These are phyloP conservation scores for Paraconiothyrium brasiliense DNA, from an alignment of 2,329 filamentous ascomycete species.

Conservation along the genomic window DNA sequence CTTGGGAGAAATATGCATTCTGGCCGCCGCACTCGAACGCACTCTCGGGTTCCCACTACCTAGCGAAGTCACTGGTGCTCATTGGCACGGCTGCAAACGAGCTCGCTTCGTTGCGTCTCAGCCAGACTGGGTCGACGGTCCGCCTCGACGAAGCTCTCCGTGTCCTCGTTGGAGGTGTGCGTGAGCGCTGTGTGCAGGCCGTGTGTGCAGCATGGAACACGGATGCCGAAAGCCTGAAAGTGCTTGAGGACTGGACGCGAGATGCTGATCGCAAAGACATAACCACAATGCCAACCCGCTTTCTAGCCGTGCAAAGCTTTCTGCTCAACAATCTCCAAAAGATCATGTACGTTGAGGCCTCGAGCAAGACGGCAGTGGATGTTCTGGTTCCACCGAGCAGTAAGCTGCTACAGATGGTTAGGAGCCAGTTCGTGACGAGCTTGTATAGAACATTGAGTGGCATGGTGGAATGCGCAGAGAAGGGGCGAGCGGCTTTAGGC, in stretches of 20 bases:
- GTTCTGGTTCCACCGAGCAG: slow-evolving; percentile 86
- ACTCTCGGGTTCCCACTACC: slow-evolving; percentile 88
- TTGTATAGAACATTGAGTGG: slow-evolving; percentile 93
- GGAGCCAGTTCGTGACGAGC: slow-evolving; percentile 90
- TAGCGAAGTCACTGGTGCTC: slow-evolving; percentile 81
- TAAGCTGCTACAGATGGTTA: slow-evolving; percentile 89
- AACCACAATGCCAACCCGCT: slow-evolving; percentile 88
- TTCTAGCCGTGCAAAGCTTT: slow-evolving; percentile 84
- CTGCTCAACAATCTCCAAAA: slow-evolving; percentile 90
- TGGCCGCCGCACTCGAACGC: slow-evolving; percentile 96
- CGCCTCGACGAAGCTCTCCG: slow-evolving; percentile 73
- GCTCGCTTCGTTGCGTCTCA: slow-evolving; percentile 77
- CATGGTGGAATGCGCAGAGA: slow-evolving; percentile 96
- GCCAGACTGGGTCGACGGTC: slow-evolving; percentile 65
- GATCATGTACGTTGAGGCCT: slow-evolving; percentile 91
- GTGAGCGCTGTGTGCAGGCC: slow-evolving; percentile 86
- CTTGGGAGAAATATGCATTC: slow-evolving; percentile 94
- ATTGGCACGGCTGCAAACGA: slow-evolving; percentile 89
- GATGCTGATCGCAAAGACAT: slow-evolving; percentile 83
- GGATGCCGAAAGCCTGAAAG: slow-evolving; percentile 91
- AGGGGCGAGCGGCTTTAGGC: slow-evolving; percentile 70
- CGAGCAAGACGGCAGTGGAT: slow-evolving; percentile 77
- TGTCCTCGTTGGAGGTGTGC: slow-evolving; percentile 76
- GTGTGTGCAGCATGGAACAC: slow-evolving; percentile 91
- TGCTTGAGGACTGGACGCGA: slow-evolving; percentile 92